Base-by-base conservation (phyloP, 2,329 filamentous ascomycete genomes). In the Talaromyces sp. region DNA sequence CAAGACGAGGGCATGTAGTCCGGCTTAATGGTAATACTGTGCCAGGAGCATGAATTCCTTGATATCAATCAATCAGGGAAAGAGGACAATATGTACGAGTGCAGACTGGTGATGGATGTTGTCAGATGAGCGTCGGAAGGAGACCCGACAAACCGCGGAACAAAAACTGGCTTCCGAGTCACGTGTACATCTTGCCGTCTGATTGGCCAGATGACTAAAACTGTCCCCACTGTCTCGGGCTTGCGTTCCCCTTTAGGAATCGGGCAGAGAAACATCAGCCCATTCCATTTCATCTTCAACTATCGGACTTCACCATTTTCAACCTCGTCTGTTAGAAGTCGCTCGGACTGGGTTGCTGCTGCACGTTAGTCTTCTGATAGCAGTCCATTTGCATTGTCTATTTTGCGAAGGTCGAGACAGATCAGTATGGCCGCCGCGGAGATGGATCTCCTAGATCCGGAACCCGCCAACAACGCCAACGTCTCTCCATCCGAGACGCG, bases 401-500 rank as follows among this genome's bases (percentile, higher is more conserved):
- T 6, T 29, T 29, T 3, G 22, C 13, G 8, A 31, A 29, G 34
- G 11, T 8, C 15, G 31, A 11, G 11, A 31, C 17, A 54, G 27
- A 2, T 15, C 34, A 3, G 19, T 19, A 61, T 61, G 56, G 34
- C 63, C 8, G 47, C 56, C 38, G 49, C 25, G 56, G 64, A 65
- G 36, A 63, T 43, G 47, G 51, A 27, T 31, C 27, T 59, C 11
- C 34, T 61, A 45, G 59, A 63, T 53, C 54, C 53, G 31, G 62
- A 59, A 43, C n/a, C 31, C 43, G 53, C 34, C n/a, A 45, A 17
- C 62, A 59, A 31, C 22, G 38, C 29, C 54, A 38, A 53, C 10
- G 40, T 40, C 54, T 17, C 62, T 13, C 43, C 40, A 5, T 15
- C 54, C 31, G 62, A 64, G 62, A 63, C 64, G 8, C 72, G 74